phyloP scores from a whole-genome alignment of 2,329 filamentous ascomycete genomes.

The Tolypocladium nubicola region DNA sequence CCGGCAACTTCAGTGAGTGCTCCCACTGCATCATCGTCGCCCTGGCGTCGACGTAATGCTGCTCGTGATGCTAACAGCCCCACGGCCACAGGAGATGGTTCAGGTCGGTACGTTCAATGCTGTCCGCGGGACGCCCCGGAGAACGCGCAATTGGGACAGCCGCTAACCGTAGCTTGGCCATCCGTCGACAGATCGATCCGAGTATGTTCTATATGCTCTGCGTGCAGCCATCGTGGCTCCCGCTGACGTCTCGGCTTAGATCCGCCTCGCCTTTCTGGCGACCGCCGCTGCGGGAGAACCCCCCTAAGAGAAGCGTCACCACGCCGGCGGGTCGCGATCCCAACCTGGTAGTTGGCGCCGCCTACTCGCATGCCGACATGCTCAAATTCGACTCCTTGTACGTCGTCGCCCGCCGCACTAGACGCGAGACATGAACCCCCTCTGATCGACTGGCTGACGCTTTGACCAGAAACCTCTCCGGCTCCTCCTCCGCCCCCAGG shows the following conservation, averaged over 20 bases:
- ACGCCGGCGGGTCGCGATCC: slow-evolving; percentile 40
- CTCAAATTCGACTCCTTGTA: slow-evolving; percentile 79
- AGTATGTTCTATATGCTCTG: slow-evolving; percentile 36
- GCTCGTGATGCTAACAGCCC: slow-evolving; percentile 23
- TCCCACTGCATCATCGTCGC: slow-evolving; percentile 8
- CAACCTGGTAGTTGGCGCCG: slow-evolving; percentile 76
- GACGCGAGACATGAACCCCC: not conserved
- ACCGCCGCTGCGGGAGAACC: slow-evolving; percentile 43
- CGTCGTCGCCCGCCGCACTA: slow-evolving; percentile 13
- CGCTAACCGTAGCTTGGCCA: slow-evolving; percentile 16
- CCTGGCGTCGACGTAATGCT: slow-evolving; percentile 4
- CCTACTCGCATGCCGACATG: slow-evolving; percentile 94
- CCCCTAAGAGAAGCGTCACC: slow-evolving; percentile 37
- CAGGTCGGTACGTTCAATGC: slow-evolving; percentile 72
- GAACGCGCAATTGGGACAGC: slow-evolving; percentile 6
- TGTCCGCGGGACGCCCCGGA: not conserved
- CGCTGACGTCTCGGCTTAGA: slow-evolving; percentile 36
- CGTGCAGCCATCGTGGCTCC: slow-evolving; percentile 2
- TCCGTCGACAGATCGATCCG: slow-evolving; percentile 42
- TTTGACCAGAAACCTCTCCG: slow-evolving; percentile 44
- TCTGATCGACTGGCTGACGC: not conserved
- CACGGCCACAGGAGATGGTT: slow-evolving; percentile 80
- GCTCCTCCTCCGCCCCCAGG: slow-evolving; percentile 54
- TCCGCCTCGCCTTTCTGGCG: slow-evolving; percentile 84
- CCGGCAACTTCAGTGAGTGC: slow-evolving; percentile 56